Base-by-base conservation (phyloP, 371 early-diverging fungal species). In the Mortierella sp. region DNA sequence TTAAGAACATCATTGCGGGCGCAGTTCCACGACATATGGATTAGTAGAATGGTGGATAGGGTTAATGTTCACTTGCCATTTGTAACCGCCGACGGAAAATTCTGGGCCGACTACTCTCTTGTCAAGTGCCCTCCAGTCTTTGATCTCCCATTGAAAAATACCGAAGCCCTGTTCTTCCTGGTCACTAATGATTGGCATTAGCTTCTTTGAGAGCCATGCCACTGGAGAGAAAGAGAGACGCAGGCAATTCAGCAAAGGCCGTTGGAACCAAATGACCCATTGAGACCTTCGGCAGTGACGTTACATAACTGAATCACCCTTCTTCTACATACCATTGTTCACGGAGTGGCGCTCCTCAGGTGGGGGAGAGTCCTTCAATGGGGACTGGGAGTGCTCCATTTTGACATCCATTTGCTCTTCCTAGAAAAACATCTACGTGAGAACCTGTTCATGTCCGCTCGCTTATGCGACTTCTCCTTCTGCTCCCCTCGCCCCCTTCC, bases 111-210 rank as follows among this genome's bases (percentile, higher is more conserved):
- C 84, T 18, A 83, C 67, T 66, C 87, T 74, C 62, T 77, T 71
- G 62, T 86, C 87, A n/a, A 89, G 65, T 18, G 72, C 37, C 28
- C 75, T 80, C 89, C 89, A 90, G 61, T 86, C 84, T 29, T 80
- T 81, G 47, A 90, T 85, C 53, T 84, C 70, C 90, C 90, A 90
- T 58, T 88, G 88, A 60, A 82, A 83, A 19, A 82, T 84, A 69
- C 85, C 81, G 29, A 83, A 83, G 58, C 85, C 84, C 18, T 70
- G 71, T 19, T 87, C 79, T 52, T 87, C 89, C 61, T 82, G 60
- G 56, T 81, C 84, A 9, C 72, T 68, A 62, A 87, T 60, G 14
- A 80, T 65, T 19, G 74, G 73, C 48, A 79, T 72, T 52, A 79
- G 23, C 46, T 72, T 79, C 15, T 58, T 68, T 19, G 73, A 66